A percentile compares a stretch with the other conserved stretches of the same genome.
These are phyloP conservation scores for Aegilops bicornis DNA, from an alignment of 176 grass and related monocot species.

Conservation along the genomic window DNA sequence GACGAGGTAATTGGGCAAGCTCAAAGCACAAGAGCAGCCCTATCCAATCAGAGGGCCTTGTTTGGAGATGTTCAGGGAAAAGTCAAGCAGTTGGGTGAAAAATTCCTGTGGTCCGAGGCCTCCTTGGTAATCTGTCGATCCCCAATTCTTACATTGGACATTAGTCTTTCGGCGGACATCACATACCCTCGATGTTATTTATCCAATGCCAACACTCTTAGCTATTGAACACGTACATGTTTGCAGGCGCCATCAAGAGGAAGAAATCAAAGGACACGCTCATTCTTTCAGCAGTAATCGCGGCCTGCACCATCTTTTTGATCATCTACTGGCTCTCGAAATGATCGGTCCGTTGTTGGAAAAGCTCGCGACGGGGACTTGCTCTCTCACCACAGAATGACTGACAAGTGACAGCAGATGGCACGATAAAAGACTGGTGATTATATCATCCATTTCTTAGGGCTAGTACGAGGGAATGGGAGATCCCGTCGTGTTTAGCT, in stretches of 20 bases:
- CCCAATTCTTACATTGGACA: not conserved
- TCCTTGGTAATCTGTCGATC: slow-evolving; percentile 63
- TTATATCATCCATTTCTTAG: not conserved
- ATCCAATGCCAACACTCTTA: not conserved
- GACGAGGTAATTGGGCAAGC: slow-evolving; percentile 96
- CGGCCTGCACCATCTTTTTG: slow-evolving; percentile 81
- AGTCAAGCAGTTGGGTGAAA: slow-evolving; percentile 95
- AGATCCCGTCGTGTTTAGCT: not conserved
- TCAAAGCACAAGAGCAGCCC: slow-evolving; percentile 68
- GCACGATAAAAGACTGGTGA: not conserved
- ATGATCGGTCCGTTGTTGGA: slow-evolving; percentile 28
- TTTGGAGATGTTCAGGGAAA: slow-evolving; percentile 93
- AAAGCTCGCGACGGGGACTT: not conserved
- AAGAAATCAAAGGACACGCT: slow-evolving; percentile 96
- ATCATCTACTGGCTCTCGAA: slow-evolving; percentile 98
- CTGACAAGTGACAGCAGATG: slow-evolving; percentile 8
- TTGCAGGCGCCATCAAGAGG: slow-evolving; percentile 86
- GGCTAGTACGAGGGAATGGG: not conserved
- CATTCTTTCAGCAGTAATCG: slow-evolving; percentile 93
- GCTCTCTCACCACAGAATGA: not conserved
- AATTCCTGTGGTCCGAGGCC: slow-evolving; percentile 76
- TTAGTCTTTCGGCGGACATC: not conserved
- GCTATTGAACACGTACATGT: not conserved
- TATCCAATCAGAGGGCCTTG: slow-evolving; percentile 59
- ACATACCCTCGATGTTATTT: not conserved